Evolutionary conservation across 148 eudicot species (phyloP).

Genomic region (Pouteria glomerata): DNA sequence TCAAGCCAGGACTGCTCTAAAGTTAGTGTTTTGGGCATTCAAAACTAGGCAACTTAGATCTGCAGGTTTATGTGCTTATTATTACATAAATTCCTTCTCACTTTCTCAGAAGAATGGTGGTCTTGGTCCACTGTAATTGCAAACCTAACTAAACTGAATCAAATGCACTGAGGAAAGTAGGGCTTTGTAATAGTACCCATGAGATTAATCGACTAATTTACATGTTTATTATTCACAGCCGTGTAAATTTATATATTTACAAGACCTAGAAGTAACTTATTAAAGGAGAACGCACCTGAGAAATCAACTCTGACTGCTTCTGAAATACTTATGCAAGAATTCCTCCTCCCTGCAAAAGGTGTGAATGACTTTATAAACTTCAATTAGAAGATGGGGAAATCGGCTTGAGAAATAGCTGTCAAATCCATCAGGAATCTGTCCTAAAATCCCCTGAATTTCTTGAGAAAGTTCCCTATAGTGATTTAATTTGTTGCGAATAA

Average conservation of each 20-base stretch:
- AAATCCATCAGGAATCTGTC: conserved; percentile 77
- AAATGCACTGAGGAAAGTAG: too few species aligned
- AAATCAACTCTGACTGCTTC: conserved; percentile 24
- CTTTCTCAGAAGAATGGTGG: too few species aligned
- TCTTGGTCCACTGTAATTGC: too few species aligned
- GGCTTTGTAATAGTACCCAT: too few species aligned
- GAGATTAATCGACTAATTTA: background rate
- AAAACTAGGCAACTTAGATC: background rate
- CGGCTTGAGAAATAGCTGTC: conserved; percentile 62
- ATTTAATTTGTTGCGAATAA: conserved; percentile 74
- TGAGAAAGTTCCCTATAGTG: conserved; percentile 71
- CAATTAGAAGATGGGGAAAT: conserved; percentile 67
- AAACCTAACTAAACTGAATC: too few species aligned
- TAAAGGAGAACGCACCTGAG: background rate
- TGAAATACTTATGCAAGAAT: conserved; percentile 54
- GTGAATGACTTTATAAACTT: conserved; percentile 64
- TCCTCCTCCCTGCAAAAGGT: conserved; percentile 57
- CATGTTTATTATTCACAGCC: background rate
- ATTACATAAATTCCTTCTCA: too few species aligned
- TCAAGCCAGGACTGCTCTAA: background rate
- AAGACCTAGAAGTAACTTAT: background rate
- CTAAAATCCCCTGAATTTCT: conserved; percentile 67
- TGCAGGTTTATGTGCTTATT: background rate
- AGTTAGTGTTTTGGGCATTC: background rate
- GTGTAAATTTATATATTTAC: background rate